Percentiles rank a stretch among this genome's conserved stretches.
These are phyloP conservation scores for Daldinia grandis DNA, from an alignment of 495 filamentous ascomycete species.

Conservation along the genomic window DNA sequence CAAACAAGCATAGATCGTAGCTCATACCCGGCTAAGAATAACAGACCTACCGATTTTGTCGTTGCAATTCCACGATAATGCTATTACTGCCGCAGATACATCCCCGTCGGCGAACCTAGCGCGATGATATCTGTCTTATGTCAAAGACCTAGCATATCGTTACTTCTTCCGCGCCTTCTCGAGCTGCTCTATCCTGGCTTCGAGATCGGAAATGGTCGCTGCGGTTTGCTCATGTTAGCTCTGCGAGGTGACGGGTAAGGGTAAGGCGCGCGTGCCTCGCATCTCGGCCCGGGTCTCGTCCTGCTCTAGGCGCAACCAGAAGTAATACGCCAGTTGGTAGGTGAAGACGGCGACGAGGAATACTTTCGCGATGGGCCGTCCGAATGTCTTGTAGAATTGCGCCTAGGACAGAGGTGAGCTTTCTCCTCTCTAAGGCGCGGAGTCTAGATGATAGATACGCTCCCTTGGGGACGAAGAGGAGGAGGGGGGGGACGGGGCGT, in stretches of 20 bases:
- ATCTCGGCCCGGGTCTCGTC: conserved; percentile 73
- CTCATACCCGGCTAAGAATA: neutral
- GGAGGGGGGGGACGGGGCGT: too few species aligned
- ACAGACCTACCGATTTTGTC: neutral
- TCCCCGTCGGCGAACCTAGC: neutral
- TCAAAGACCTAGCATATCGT: neutral
- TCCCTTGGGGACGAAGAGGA: neutral
- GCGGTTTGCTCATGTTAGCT: conserved; percentile 14
- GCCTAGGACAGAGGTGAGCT: conserved; percentile 56
- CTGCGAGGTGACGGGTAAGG: neutral
- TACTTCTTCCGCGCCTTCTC: conserved; percentile 39
- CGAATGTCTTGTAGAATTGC: conserved; percentile 80
- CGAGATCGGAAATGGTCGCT: conserved; percentile 47
- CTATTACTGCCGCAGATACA: neutral
- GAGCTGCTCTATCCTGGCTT: conserved; percentile 45
- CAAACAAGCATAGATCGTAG: neutral
- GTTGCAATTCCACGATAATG: neutral
- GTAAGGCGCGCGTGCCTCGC: conserved; percentile 47
- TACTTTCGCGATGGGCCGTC: conserved; percentile 81
- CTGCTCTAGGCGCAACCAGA: conserved; percentile 86
- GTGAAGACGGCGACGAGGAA: conserved; percentile 86
- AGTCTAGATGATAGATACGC: too few species aligned
- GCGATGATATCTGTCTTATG: neutral
- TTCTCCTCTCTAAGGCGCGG: neutral
- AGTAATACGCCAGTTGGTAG: conserved; percentile 86